Evolutionary conservation across 257 asterid species (phyloP).

Genomic region (Echites panduratus): DNA sequence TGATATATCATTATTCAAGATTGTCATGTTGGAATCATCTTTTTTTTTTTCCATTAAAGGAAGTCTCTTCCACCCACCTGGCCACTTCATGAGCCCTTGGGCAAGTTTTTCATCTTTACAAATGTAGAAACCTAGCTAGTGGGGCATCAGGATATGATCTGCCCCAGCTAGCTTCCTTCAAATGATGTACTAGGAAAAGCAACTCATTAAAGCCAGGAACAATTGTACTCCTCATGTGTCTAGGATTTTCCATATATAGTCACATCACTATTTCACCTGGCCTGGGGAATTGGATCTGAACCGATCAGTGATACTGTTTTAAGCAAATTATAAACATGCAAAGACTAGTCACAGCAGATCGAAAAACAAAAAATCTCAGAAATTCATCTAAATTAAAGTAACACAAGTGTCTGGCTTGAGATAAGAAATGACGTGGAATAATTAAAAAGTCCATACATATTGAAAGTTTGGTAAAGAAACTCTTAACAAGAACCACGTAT

Average conservation of each 20-base stretch:
- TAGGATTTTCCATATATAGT: too few relatives aligned
- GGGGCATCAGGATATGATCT: too few relatives aligned
- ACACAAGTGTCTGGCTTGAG: neutral
- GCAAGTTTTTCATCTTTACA: too few relatives aligned
- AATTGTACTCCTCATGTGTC: too few relatives aligned
- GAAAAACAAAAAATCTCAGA: neutral
- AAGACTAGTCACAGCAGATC: neutral
- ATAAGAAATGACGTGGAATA: neutral
- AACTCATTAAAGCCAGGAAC: too few relatives aligned
- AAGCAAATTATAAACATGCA: neutral
- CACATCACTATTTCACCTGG: neutral
- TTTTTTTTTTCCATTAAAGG: neutral
- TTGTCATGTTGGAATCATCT: neutral
- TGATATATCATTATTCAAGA: neutral
- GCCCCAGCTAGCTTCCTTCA: too few relatives aligned
- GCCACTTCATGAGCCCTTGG: neutral
- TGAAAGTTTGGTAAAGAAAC: neutral
- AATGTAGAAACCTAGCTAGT: too few relatives aligned
- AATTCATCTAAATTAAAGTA: neutral
- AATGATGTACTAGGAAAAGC: too few relatives aligned
- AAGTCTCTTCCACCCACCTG: neutral
- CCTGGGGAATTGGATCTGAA: neutral
- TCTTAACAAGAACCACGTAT: neutral
- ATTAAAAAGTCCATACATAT: neutral
- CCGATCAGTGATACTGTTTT: neutral